Evolutionary conservation across 768 basidiomycete species (phyloP), one percentile per base, ranked within the genome.

Genomic region (Infundibulicybe gibba): DNA sequence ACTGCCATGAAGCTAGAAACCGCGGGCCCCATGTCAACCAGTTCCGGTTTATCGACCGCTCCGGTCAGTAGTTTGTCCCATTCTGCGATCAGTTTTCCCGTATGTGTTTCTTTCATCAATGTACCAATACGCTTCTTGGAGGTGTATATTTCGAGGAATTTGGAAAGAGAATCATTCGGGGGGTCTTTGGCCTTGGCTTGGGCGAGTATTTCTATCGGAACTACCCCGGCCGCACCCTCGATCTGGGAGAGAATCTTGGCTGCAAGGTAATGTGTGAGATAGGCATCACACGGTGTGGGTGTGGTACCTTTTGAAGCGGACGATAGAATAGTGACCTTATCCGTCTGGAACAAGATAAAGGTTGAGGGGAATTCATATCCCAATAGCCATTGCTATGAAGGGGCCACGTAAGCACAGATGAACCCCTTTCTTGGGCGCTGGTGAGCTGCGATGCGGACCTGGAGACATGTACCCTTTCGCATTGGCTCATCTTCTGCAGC

Each of bases 321-420:
- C 52, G 90, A 94, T 20, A 97, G 69, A 34, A 97, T 85, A 31
- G 72, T 71, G 15, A 98, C 68, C 58, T 80, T 87, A 45, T 85
- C 73, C 57, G 86, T 86, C 48, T 84, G 77, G 57, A 98, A 88
- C 15, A 97, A 71, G 48, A 94, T 76, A 21, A 97, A 72, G 0
- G 95, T 97, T 0, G 93, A 92, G 2, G 95, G 97, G 60, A 98
- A 98, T 66, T 99, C 95, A 65, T 94, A 98, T 12, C 94, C 95
- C 33, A 98, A 78, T 14, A 99, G 75, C 90, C 94, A 97, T 61
- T 94, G 94, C 95, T 97, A 54, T 49, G 42, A 40, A 25, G 41
- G 45, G 52, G 51, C 54, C 49, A 57, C 58, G 54, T 52, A 42
- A 55, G 50, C 41, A 31, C 37, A 41, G 37, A 38, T 14, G 30